These are phyloP conservation scores for Peterozyma toletana DNA, from an alignment of 805 yeast genomes.

Conservation along the genomic window DNA sequence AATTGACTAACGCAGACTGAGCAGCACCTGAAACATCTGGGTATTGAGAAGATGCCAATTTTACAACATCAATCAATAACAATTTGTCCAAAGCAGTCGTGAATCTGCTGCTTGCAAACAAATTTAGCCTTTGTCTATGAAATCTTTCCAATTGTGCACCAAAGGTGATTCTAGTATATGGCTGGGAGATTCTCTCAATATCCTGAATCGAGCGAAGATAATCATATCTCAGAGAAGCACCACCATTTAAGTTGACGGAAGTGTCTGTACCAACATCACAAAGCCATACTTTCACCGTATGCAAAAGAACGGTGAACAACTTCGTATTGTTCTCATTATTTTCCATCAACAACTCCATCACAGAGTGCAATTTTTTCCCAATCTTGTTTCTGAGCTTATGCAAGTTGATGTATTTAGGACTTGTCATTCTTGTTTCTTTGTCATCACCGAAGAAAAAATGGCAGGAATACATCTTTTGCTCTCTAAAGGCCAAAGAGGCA, in stretches of 20 bases:
- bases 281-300: conserved; percentile 69
- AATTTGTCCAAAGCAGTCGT: conserved; percentile 59
- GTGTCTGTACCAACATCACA: conserved; percentile 74
- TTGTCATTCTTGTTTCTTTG: conserved; percentile 31
- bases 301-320: conserved; percentile 52
- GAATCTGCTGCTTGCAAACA: conserved; percentile 66
- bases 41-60: conserved; percentile 62
- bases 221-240: conserved; percentile 42
- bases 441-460: conserved; percentile 59
- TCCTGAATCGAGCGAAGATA: conserved; percentile 54
- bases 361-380: conserved; percentile 45
- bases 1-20: conserved; percentile 55
- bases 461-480: conserved; percentile 54
- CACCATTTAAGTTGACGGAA: conserved; percentile 48
- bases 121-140: conserved; percentile 66
- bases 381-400: conserved; percentile 56
- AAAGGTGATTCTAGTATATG: conserved; percentile 71
- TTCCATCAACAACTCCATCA: conserved; percentile 38
- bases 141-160: conserved; percentile 68
- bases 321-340: conserved; percentile 58
- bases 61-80: conserved; percentile 59
- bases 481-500: conserved; percentile 50
- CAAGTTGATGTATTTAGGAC: conserved; percentile 30
- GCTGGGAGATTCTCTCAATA: conserved; percentile 56
- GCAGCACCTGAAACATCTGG: conserved; percentile 65